These are phyloP conservation scores for Ampelomyces quisqualis DNA, from an alignment of 2,329 filamentous ascomycete species.

Conservation along the genomic window DNA sequence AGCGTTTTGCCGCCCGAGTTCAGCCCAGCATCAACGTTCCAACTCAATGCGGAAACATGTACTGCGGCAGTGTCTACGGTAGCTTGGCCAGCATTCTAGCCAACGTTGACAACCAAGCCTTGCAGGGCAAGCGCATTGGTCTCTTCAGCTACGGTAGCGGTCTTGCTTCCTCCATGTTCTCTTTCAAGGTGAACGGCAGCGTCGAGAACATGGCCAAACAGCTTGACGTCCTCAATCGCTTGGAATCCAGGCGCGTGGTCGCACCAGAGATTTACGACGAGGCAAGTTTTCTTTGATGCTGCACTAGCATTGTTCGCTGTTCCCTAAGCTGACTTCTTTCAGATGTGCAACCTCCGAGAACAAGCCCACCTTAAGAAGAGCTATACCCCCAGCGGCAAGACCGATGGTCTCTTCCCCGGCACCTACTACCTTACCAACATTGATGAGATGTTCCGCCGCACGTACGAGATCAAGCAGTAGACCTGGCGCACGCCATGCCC, in stretches of 20 bases:
- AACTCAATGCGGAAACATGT: slow-evolving; percentile 59
- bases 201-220: slow-evolving; percentile 50
- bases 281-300: slow-evolving; percentile 29
- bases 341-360: slow-evolving; percentile 57
- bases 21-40: slow-evolving; percentile 54
- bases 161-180: slow-evolving; percentile 54
- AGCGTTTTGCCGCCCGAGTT: slow-evolving; percentile 53
- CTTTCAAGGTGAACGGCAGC: slow-evolving; percentile 51
- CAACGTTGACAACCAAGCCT: slow-evolving; percentile 48
- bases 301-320: slow-evolving; percentile 13
- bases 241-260: slow-evolving; percentile 49
- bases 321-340: slow-evolving; percentile 25
- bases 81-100: slow-evolving; percentile 51
- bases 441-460: slow-evolving; percentile 55
- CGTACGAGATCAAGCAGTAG: slow-evolving; percentile 53
- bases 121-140: slow-evolving; percentile 54
- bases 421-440: slow-evolving; percentile 55
- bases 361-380: slow-evolving; percentile 54
- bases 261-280: slow-evolving; percentile 53
- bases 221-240: slow-evolving; percentile 50
- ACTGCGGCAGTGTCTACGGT: slow-evolving; percentile 55
- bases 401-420: slow-evolving; percentile 49
- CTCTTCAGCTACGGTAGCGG: slow-evolving; percentile 57
- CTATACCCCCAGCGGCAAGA: slow-evolving; percentile 49
- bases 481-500: too few relatives aligned